Percentiles rank a stretch among this genome's conserved stretches.
Evolutionary conservation across 176 grass and related monocot genomes (phyloP).

Genomic region (Hsuehochloa calcarea): DNA sequence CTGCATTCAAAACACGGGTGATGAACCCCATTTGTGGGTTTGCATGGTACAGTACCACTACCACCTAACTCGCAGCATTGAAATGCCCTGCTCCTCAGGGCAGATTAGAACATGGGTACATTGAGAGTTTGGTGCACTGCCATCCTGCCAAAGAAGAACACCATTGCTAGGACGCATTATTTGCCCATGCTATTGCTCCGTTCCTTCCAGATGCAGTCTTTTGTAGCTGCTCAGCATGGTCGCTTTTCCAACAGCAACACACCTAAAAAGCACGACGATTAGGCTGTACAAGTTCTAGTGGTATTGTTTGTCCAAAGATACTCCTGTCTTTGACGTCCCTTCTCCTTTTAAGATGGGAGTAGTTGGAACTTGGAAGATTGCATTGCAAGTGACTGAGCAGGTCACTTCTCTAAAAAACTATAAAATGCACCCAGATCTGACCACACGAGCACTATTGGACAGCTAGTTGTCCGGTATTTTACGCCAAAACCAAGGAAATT

Average conservation of each 20-base stretch:
- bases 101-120: background rate
- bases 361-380: conserved; percentile 5
- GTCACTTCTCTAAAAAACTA: background rate
- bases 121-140: background rate
- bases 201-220: conserved; percentile 11
- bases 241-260: conserved; percentile 28
- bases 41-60: background rate
- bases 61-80: conserved; percentile 19
- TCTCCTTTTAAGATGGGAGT: background rate
- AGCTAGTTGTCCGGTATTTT: background rate
- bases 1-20: background rate
- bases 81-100: background rate
- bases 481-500: background rate
- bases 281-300: background rate
- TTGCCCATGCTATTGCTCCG: background rate
- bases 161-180: conserved; percentile 22
- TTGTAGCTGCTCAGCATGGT: background rate
- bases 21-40: background rate
- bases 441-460: background rate
- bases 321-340: background rate
- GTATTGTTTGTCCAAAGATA: background rate
- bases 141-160: background rate
- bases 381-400: conserved; percentile 12
- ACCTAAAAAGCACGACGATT: conserved; percentile 28
- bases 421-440: background rate